Evolutionary conservation across 495 filamentous ascomycete species (phyloP).

Genomic region (Hyaloscypha finlandica): DNA sequence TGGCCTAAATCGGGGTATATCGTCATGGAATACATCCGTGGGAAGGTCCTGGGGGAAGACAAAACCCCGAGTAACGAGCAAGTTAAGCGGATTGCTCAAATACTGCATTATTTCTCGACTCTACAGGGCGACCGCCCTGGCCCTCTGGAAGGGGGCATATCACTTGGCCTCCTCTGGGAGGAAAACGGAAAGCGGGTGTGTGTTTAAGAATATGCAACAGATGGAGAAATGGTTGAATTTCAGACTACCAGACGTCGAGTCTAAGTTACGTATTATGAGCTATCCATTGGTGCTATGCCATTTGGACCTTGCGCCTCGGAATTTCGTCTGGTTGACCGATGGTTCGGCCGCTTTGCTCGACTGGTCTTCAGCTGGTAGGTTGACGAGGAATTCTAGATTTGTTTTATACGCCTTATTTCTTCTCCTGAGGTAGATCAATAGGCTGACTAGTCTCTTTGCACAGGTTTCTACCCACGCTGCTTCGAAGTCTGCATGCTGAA

Average conservation of each 20-base stretch:
- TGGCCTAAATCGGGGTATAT: conserved; percentile 35
- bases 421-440: too few species aligned
- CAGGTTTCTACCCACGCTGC: conserved; percentile 25
- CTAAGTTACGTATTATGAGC: conserved; percentile 3
- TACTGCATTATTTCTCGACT: conserved; percentile 34
- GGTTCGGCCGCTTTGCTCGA: conserved; percentile 23
- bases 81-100: conserved; percentile 27
- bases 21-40: conserved; percentile 39
- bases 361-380: conserved; percentile 29
- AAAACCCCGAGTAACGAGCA: conserved; percentile 19
- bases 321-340: conserved; percentile 26
- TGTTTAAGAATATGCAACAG: conserved; percentile 9
- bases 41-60: conserved; percentile 33
- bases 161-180: conserved; percentile 11
- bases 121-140: conserved; percentile 27
- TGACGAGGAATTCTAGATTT: background rate
- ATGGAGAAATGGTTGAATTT: conserved; percentile 23
- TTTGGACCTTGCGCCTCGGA: conserved; percentile 32
- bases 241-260: conserved; percentile 7
- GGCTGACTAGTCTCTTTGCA: background rate
- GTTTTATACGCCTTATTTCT: background rate
- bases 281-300: conserved; percentile 28
- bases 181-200: background rate
- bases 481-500: conserved; percentile 25
- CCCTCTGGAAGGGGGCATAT: conserved; percentile 8